Percentiles rank a stretch among this genome's conserved stretches.
These are phyloP conservation scores for Calocybe cyanea DNA, from an alignment of 768 basidiomycete species.

Conservation along the genomic window DNA sequence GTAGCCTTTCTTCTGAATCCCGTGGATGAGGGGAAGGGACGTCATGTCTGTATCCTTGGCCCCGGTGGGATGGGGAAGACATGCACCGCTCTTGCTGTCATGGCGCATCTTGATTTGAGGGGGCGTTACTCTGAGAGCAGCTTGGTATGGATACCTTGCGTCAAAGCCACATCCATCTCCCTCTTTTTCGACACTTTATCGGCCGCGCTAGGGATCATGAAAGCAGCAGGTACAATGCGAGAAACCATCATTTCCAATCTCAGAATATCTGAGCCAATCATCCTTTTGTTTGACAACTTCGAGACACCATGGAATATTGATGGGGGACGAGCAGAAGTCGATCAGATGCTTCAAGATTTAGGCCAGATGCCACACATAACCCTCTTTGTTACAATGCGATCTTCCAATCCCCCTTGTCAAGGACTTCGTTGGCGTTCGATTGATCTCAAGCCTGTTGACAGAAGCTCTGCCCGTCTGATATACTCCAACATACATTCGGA, in stretches of 20 bases:
- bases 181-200: slow-evolving; percentile 21
- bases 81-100: slow-evolving; percentile 22
- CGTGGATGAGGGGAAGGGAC: too few relatives aligned
- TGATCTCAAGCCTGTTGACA: slow-evolving; percentile 15
- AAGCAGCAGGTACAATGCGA: slow-evolving; percentile 11
- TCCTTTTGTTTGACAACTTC: slow-evolving; percentile 30
- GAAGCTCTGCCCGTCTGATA: slow-evolving; percentile 16
- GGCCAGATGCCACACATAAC: neutral
- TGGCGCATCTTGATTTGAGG: slow-evolving; percentile 19
- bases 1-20: too few relatives aligned
- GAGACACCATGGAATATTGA: slow-evolving; percentile 28
- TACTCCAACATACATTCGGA: slow-evolving; percentile 17
- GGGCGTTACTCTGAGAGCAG: slow-evolving; percentile 13
- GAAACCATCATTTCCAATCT: slow-evolving; percentile 15
- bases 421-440: slow-evolving; percentile 20
- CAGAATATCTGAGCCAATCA: slow-evolving; percentile 5
- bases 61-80: slow-evolving; percentile 32
- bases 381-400: neutral
- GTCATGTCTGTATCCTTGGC: slow-evolving; percentile 28
- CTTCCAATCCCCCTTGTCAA: slow-evolving; percentile 18
- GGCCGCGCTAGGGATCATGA: slow-evolving; percentile 14
- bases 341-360: neutral
- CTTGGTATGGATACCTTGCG: slow-evolving; percentile 27
- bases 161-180: slow-evolving; percentile 21
- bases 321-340: neutral